phyloP scores from a whole-genome alignment of 177 flowering plant species.

The Vitis hybrid region DNA sequence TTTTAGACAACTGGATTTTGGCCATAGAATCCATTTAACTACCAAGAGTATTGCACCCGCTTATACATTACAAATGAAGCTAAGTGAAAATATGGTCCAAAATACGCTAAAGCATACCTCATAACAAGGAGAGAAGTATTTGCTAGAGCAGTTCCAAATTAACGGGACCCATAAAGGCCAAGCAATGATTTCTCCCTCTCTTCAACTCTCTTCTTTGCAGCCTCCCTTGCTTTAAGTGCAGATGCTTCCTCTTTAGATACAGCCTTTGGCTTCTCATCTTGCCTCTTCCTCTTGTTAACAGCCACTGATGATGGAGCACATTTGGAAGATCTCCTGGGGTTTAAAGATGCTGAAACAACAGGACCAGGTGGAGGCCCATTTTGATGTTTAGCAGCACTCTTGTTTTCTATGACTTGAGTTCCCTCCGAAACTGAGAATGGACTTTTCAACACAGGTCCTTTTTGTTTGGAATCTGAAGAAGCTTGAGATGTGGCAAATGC shows the following conservation, averaged over 20 bases:
- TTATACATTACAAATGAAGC: neutral
- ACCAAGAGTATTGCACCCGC: neutral
- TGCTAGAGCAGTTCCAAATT: constrained; percentile 13
- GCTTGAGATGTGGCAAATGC: constrained; percentile 44
- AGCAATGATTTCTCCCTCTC: constrained; percentile 82
- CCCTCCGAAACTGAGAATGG: constrained; percentile 31
- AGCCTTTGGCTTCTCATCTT: constrained; percentile 62
- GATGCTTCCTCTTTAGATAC: constrained; percentile 81
- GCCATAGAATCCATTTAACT: neutral
- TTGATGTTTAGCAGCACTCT: constrained; percentile 30
- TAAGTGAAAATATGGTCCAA: neutral
- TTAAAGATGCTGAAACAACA: constrained; percentile 54
- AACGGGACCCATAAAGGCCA: constrained; percentile 69
- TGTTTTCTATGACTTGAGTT: constrained; percentile 22
- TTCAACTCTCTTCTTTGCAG: constrained; percentile 88
- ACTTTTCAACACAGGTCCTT: constrained; percentile 30
- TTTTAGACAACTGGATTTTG: neutral
- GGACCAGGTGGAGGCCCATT: constrained; percentile 63
- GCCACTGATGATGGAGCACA: constrained; percentile 75
- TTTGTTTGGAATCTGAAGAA: constrained; percentile 34
- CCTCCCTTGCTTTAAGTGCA: constrained; percentile 93
- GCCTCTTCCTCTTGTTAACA: constrained; percentile 75
- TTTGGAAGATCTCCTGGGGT: constrained; percentile 66
- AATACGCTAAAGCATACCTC: constrained; percentile 9
- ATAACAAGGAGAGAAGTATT: neutral